Evolutionary conservation across 164 flowering plant genomes (phyloP), one percentile per base, ranked within the genome.

Genomic region (Berberis thunbergii): DNA sequence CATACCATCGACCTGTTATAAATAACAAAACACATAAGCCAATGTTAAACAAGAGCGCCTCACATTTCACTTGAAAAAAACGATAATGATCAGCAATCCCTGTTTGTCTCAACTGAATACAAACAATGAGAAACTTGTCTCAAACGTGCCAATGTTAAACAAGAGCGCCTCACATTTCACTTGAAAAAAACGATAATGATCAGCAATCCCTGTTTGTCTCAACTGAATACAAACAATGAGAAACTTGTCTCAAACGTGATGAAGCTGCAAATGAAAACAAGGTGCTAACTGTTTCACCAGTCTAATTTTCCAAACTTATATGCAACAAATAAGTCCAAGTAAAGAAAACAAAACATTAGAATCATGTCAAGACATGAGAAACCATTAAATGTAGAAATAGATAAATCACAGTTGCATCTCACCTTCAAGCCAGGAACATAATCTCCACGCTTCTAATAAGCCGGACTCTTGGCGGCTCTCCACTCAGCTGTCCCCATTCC

Each of bases 401-500:
- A 38, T 12, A 50, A 52, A 59, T 8, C 46, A 38, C 42, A 65
- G 57, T 10, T 54, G 55, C 63, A 39, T 12, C 42, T 67, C 43
- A 91, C 99, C 96, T 91, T 94, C 80, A 94, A 78, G 1, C 99
- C 99, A 72, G 99, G 96, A 69, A 86, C 99, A 79, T 89, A 95
- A 73, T 91, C 97, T 38, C 97, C 99, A 69, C 99, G 87, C 78
- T 95, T 95, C 75, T 86, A 95, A 66, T 95, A 95, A 2, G 96
- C 76, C 0, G 99, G 91, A 76, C 94, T 91, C 84, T 95, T 95
- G 0, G 97, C 89, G 0, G 99, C 96, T 69, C 97, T 86, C 97
- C 97, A 95, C 63, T 91, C 99, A 1, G 99, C 97, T 0, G 97
- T 95, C 9, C 99, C 99, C 99, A 95, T 91, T 12, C 99, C 99